These are phyloP conservation scores for Cystofilobasidium bisporidii DNA, from an alignment of 768 basidiomycete genomes.

Conservation along the genomic window DNA sequence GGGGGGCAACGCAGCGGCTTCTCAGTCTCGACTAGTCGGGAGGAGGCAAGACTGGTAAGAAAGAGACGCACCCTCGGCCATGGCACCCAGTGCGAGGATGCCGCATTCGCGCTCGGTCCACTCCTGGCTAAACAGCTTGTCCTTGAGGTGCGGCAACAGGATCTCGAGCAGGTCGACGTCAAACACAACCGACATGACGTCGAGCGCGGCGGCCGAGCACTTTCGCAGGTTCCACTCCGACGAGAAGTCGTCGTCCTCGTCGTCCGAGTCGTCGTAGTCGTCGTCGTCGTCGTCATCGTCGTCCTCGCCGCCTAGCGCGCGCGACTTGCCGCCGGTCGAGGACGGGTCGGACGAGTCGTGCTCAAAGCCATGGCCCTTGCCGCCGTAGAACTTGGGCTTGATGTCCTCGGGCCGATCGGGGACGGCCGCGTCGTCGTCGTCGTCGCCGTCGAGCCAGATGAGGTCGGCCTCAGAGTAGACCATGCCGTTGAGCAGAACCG, in stretches of 20 bases:
- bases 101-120: conserved; percentile 95
- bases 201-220: conserved; percentile 93
- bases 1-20: no score
- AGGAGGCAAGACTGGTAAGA: neutral
- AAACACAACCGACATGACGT: conserved; percentile 90
- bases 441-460: conserved; percentile 85
- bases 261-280: conserved; percentile 74
- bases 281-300: conserved; percentile 76
- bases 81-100: conserved; percentile 89
- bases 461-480: conserved; percentile 91
- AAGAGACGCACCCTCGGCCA: conserved; percentile 75
- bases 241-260: conserved; percentile 91
- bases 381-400: conserved; percentile 79
- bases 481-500: conserved; percentile 95
- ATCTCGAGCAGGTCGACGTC: conserved; percentile 80
- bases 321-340: conserved; percentile 30
- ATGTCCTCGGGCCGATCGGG: conserved; percentile 93
- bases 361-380: conserved; percentile 74
- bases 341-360: conserved; percentile 42
- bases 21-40: no score
- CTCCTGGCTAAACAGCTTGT: conserved; percentile 81
- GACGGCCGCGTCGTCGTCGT: conserved; percentile 71
- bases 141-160: conserved; percentile 77
- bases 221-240: conserved; percentile 99
- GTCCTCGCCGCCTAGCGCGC: conserved; percentile 51